Base-by-base conservation (phyloP, 108 stramenopile species). In the Fragilaria radians region DNA sequence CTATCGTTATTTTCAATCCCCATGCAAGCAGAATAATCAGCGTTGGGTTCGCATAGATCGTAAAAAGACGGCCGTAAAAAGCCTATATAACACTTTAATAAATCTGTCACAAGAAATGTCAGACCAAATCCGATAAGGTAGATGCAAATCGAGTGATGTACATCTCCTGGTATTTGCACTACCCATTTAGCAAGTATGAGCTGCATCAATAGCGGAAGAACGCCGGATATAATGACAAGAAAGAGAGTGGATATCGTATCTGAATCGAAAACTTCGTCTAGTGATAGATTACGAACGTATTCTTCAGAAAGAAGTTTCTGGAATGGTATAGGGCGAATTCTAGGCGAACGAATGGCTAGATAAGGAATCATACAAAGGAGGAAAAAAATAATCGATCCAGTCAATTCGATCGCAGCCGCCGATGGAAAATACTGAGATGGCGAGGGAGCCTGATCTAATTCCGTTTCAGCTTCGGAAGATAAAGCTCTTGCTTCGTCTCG, bases 51-150 rank as follows among this genome's bases (percentile, higher is more conserved):
- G 60, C 84, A 86, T 24, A 53, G 7, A 2, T 74, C 68, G 49
- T 71, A 77, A 55, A 79, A 86, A 22, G 72, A 54, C 23, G 84
- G 84, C 18, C 84, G 65, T 45, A 80, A 57, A 46, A 77, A 81
- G 1, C 84, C 84, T 46, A 54, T 56, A 53, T 82, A 81, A 17
- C 59, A 30, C 52, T 86, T 86, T 26, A 73, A 34, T 24, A 53
- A 22, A 29, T 73, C 67, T 0, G 77, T 79, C 0, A 74, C 23
- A 0, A 71, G 26, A 14, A 48, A 17, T 24, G 71, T 79, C 0
- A 61, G 5, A 14, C 66, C 80, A 54, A 79, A 9, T 1, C 65
- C 68, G 23, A 67, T 34, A 19, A 67, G 47, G 28, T 75, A 77
- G 1, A 64, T 66, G 54, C 82, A 83, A 2, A 62, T 2, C 23